A percentile compares a stretch with the other conserved stretches of the same genome.
Evolutionary conservation across 2,329 filamentous ascomycete genomes (phyloP).

Genomic region (Sporothrix inflata): DNA sequence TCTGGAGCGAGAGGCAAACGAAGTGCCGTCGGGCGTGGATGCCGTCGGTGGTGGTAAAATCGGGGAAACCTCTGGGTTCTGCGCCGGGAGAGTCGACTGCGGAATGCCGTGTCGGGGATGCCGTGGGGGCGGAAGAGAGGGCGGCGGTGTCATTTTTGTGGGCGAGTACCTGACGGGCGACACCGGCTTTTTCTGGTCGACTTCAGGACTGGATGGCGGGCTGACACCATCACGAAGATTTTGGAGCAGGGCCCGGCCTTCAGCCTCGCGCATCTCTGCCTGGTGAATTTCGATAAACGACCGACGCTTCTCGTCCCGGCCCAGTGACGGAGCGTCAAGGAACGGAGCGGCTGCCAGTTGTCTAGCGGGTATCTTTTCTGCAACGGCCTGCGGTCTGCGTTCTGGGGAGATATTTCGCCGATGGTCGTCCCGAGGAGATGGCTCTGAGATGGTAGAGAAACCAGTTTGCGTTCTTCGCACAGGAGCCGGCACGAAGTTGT

Average conservation of each 20-base stretch:
- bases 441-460: constrained; percentile 44
- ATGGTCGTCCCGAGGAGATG: constrained; percentile 29
- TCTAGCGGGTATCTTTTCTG: constrained; percentile 41
- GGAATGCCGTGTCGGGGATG: constrained; percentile 20
- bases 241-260: constrained; percentile 61
- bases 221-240: constrained; percentile 46
- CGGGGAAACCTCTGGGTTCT: constrained; percentile 25
- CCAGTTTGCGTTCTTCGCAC: constrained; percentile 64
- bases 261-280: constrained; percentile 63
- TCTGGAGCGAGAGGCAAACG: constrained; percentile 30
- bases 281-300: constrained; percentile 63
- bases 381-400: constrained; percentile 49
- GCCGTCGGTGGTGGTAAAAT: constrained; percentile 25
- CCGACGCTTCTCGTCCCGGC: constrained; percentile 56
- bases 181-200: constrained; percentile 27
- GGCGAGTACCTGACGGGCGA: constrained; percentile 22
- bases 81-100: not conserved
- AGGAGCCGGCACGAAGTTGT: constrained; percentile 56
- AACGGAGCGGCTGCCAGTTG: constrained; percentile 40
- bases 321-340: constrained; percentile 42
- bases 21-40: constrained; percentile 27
- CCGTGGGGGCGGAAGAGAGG: constrained; percentile 29
- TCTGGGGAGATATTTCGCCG: constrained; percentile 46
- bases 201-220: constrained; percentile 37
- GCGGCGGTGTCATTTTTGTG: constrained; percentile 16